phyloP scores from a whole-genome alignment of 2,329 filamentous ascomycete genomes.

The Neurospora crassa region DNA sequence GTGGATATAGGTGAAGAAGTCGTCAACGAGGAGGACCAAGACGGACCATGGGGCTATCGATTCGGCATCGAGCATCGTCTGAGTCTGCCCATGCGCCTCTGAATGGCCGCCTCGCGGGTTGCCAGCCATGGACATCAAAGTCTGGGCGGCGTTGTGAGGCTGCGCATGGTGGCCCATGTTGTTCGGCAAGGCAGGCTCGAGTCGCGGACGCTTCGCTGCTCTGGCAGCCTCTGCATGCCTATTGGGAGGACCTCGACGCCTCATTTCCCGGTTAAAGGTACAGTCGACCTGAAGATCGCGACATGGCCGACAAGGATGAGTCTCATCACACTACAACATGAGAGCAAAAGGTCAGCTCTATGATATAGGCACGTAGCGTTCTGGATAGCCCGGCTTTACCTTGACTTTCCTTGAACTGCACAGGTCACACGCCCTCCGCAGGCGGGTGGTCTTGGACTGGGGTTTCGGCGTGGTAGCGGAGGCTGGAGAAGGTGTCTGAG shows the following conservation, averaged over 20 bases:
- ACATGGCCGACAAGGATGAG: slow-evolving; percentile 48
- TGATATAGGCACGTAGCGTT: background rate
- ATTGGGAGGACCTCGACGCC: slow-evolving; percentile 49
- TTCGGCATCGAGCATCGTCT: slow-evolving; percentile 47
- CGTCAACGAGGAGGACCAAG: slow-evolving; percentile 61
- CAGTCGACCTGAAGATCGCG: slow-evolving; percentile 47
- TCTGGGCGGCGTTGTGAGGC: slow-evolving; percentile 38
- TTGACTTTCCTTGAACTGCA: slow-evolving; percentile 54
- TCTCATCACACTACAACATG: slow-evolving; percentile 38
- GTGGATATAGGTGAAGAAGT: slow-evolving; percentile 78
- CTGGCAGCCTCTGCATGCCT: slow-evolving; percentile 48
- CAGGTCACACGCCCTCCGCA: slow-evolving; percentile 51
- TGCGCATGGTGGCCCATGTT: slow-evolving; percentile 13
- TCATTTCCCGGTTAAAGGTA: slow-evolving; percentile 47
- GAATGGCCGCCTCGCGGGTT: slow-evolving; percentile 11
- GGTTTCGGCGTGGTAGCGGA: background rate
- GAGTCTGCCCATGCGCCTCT: slow-evolving; percentile 14
- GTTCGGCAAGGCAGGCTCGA: background rate
- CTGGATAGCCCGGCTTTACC: slow-evolving; percentile 17
- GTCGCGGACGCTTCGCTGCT: slow-evolving; percentile 29
- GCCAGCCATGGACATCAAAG: slow-evolving; percentile 35
- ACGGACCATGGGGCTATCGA: slow-evolving; percentile 61
- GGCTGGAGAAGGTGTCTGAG: background rate
- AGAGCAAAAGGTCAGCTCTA: slow-evolving; percentile 6
- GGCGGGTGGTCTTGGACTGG: slow-evolving; percentile 38